A percentile compares a stretch with the other conserved stretches of the same genome.
These are phyloP conservation scores for Ceratocystis papillata DNA, from an alignment of 2,329 filamentous ascomycete genomes.

Conservation along the genomic window DNA sequence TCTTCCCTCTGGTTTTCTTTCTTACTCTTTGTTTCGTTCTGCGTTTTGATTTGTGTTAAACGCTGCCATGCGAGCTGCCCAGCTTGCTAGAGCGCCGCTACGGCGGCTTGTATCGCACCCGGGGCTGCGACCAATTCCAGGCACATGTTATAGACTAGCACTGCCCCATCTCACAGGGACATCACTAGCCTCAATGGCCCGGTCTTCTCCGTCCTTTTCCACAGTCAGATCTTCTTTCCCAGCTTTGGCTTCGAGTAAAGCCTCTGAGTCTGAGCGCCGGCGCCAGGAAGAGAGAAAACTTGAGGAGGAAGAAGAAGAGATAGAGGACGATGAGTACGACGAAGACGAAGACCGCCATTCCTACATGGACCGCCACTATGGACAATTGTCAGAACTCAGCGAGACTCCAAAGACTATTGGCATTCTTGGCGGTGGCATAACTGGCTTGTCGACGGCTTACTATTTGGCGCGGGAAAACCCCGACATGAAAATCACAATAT, in stretches of 20 bases:
- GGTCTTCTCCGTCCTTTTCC: not conserved
- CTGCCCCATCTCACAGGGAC: not conserved
- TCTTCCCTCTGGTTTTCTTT: not conserved
- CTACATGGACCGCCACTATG: too few relatives aligned
- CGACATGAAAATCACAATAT: slow-evolving; percentile 21
- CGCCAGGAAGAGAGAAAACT: not conserved
- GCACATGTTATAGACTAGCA: not conserved
- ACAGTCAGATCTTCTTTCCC: not conserved
- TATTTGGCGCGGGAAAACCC: slow-evolving; percentile 50
- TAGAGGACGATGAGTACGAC: slow-evolving; percentile 2
- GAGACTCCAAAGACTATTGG: slow-evolving; percentile 40
- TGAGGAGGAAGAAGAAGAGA: slow-evolving; percentile 1
- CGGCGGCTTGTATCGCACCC: not conserved
- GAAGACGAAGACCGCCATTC: slow-evolving; percentile 5
- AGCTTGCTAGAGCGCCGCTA: slow-evolving; percentile 10
- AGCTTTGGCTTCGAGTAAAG: not conserved
- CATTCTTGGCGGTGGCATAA: slow-evolving; percentile 71
- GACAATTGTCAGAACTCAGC: not conserved
- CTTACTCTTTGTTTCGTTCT: not conserved
- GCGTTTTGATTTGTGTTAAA: not conserved
- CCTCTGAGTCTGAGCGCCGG: not conserved
- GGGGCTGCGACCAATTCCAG: not conserved
- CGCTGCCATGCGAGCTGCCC: slow-evolving; percentile 8
- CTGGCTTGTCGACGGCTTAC: slow-evolving; percentile 67
- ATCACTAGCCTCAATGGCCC: not conserved